Base-by-base conservation (phyloP, 2,329 filamentous ascomycete species). In the Neonectria magnoliae region DNA sequence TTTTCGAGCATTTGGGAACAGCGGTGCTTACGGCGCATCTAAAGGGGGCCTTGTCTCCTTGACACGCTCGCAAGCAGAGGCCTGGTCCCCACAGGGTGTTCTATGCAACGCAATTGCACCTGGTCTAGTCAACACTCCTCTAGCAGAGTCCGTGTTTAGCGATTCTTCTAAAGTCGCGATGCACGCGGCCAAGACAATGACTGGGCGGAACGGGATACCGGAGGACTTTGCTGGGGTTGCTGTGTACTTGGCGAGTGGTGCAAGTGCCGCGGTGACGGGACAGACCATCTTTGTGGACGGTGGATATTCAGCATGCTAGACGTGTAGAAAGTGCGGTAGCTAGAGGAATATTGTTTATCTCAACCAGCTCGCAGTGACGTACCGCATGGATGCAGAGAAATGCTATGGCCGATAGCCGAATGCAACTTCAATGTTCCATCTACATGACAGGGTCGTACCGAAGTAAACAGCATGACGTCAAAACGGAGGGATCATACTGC, bases 211-310 rank as follows among this genome's bases (percentile, higher is more conserved):
- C 27, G 77, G 76, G 0, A 6, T 73, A 3, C 74, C 73, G 0
- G 68, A 62, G 48, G 77, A 79, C 61, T 79, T 79, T 69, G 76
- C 70, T 0, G 76, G 76, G 0, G 67, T 74, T 10, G 76, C 67
- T 0, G 64, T 78, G 2, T 79, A 73, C 36, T 13, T 79, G 38
- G 76, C 77, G 0, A 76, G 76, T 13, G 69, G 69, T 16, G 77
- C 75, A 0, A 78, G 76, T 18, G 70, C 70, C 8, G 70, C 76
- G 0, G 74, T 79, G 1, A 79, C 76, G 0, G 77, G 77, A 0
- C 77, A 78, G 67, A 75, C 71, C 0, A 66, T 79, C 1, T 79
- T 78, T 65, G 76, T 79, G 0, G 77, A 78, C 33, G 76, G 77
- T 1, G 77, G 77, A 0, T 79, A 78, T 47, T 79, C 77, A 1